Evolutionary conservation across 192 early-diverging fungal genomes (phyloP).

Genomic region (Obelidium mucronatum): DNA sequence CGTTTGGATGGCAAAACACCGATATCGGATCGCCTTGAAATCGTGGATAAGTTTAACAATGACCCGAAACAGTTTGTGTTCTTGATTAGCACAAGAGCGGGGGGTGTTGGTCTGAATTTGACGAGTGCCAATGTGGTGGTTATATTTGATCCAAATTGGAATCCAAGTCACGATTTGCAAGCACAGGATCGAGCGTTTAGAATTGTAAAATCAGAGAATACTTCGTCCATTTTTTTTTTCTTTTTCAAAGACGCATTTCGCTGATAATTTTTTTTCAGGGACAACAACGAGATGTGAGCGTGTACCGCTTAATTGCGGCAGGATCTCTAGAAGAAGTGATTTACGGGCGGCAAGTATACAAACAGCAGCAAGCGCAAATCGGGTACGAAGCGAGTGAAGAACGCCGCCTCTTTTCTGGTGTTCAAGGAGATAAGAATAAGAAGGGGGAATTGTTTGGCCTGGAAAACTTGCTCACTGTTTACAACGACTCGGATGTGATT

Average conservation of each 20-base stretch:
- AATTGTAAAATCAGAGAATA: not conserved
- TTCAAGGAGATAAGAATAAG: not conserved
- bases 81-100: constrained; percentile 79
- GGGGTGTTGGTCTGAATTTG: constrained; percentile 84
- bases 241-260: no score
- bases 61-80: constrained; percentile 57
- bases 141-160: constrained; percentile 25
- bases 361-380: constrained; percentile 34
- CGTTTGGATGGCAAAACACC: constrained; percentile 43
- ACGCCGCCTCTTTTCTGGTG: constrained; percentile 47
- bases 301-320: not conserved
- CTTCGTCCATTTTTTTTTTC: no score
- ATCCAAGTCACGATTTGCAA: constrained; percentile 1
- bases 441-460: constrained; percentile 12
- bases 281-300: not conserved
- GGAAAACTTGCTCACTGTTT: constrained; percentile 25
- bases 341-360: constrained; percentile 61
- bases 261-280: not conserved
- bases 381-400: not conserved
- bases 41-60: constrained; percentile 21
- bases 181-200: constrained; percentile 6
- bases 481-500: not conserved
- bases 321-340: constrained; percentile 5
- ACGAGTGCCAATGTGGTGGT: constrained; percentile 76
- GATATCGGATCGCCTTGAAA: constrained; percentile 17